phyloP scores from a whole-genome alignment of 257 asterid genomes.

The Salvia rosmarinus region DNA sequence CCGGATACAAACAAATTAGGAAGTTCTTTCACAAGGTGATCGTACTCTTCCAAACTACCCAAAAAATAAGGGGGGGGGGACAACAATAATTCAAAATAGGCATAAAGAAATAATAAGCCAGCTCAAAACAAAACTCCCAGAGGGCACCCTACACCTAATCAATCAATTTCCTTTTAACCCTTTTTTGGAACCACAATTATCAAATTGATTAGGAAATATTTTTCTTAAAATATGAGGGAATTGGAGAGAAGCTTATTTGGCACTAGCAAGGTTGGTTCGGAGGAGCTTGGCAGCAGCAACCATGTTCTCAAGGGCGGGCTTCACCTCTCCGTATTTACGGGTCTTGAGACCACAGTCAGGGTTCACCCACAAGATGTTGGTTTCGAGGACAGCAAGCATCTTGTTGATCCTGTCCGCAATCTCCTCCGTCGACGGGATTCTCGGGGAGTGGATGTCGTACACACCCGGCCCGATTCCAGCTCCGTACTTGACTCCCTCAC shows the following conservation, averaged over 20 bases:
- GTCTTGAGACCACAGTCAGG: conserved; percentile 28
- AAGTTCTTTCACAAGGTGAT: neutral
- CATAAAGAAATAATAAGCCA: neutral
- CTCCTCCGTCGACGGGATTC: conserved; percentile 22
- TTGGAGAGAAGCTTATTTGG: conserved; percentile 6
- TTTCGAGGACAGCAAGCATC: conserved; percentile 25
- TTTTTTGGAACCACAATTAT: neutral
- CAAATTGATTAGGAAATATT: neutral
- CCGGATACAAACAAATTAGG: too few relatives aligned
- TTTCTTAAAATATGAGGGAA: too few relatives aligned
- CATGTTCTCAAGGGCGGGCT: conserved; percentile 25
- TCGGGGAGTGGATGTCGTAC: conserved; percentile 28
- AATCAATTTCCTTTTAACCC: neutral
- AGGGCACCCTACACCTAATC: neutral
- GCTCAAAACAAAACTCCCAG: neutral
- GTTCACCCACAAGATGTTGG: conserved; percentile 29
- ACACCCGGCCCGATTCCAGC: conserved; percentile 28
- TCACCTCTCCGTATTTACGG: conserved; percentile 16
- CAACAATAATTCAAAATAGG: neutral
- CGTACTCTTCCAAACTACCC: neutral
- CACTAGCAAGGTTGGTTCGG: conserved; percentile 19
- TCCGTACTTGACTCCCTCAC: conserved; percentile 26
- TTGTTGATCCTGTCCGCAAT: conserved; percentile 25
- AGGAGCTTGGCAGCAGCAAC: conserved; percentile 24
- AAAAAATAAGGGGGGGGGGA: neutral